Conservation (phyloP, 2,329 filamentous ascomycete species). For the Exophiala bonariae region DNA sequence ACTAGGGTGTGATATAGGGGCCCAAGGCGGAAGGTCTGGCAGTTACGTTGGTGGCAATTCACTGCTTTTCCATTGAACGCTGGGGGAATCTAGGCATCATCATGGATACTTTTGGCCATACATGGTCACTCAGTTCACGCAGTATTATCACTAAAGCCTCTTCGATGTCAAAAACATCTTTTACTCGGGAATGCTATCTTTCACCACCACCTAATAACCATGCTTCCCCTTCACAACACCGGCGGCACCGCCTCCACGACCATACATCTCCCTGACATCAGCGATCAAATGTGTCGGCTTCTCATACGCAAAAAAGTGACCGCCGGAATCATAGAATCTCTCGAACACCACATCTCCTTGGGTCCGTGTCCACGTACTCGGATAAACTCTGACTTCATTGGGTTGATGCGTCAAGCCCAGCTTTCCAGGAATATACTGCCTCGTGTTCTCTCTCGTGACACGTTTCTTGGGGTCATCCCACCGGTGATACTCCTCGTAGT, state of each 20-base stretch:
- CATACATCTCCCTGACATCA: constrained; percentile 50
- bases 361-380: constrained; percentile 50
- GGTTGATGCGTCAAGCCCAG: constrained; percentile 55
- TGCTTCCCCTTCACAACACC: constrained; percentile 32
- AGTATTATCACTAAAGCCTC: no score
- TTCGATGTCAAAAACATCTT: no score
- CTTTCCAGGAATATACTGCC: constrained; percentile 49
- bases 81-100: no score
- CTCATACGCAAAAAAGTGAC: constrained; percentile 56
- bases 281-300: constrained; percentile 44
- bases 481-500: constrained; percentile 63
- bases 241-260: constrained; percentile 39
- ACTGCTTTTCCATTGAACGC: no score
- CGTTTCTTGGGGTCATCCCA: constrained; percentile 31
- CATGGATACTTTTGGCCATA: no score
- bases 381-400: constrained; percentile 50
- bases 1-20: no score
- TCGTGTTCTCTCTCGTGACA: neutral
- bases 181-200: no score
- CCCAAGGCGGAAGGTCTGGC: no score
- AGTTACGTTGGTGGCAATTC: no score
- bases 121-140: no score
- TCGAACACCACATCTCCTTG: constrained; percentile 52
- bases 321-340: constrained; percentile 42
- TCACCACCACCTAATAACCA: constrained; percentile 37